phyloP scores from a whole-genome alignment of 805 yeast species.

The Pichia kluyveri region DNA sequence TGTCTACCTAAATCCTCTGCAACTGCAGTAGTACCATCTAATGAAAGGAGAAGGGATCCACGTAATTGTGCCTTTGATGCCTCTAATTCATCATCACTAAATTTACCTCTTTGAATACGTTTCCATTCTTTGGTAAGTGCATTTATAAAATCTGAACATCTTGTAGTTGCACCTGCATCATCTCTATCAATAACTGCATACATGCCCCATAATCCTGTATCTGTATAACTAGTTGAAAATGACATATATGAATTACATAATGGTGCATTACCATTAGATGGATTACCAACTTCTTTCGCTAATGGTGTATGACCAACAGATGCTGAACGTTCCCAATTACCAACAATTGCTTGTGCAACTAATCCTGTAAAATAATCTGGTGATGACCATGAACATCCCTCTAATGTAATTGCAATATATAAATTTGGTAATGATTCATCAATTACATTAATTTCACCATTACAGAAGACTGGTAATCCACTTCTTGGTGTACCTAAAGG shows the following conservation, averaged over 20 bases:
- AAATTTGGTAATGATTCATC: conserved; percentile 82
- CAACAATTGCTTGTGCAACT: conserved; percentile 93
- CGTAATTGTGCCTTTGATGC: conserved; percentile 92
- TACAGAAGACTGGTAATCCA: conserved; percentile 71
- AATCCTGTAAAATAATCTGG: conserved; percentile 93
- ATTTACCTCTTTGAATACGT: conserved; percentile 67
- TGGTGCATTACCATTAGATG: conserved; percentile 45
- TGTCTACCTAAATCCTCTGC: conserved; percentile 99
- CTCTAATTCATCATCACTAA: conserved; percentile 79
- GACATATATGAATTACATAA: conserved; percentile 94
- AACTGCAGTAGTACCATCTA: conserved; percentile 91
- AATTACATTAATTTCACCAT: conserved; percentile 78
- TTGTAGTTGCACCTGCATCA: conserved; percentile 22
- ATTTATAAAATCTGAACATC: conserved; percentile 59
- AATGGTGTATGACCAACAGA: conserved; percentile 72
- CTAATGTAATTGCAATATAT: conserved; percentile 90
- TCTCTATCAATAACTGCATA: conserved; percentile 79
- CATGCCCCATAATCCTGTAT: conserved; percentile 96
- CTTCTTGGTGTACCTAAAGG: conserved; percentile 69
- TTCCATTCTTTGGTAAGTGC: conserved; percentile 84
- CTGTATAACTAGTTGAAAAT: conserved; percentile 93
- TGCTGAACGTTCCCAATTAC: conserved; percentile 89
- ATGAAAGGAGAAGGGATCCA: conserved; percentile 79
- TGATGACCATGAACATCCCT: conserved; percentile 96
- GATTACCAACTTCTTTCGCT: conserved; percentile 39